These are phyloP conservation scores for Plasmodium adleri DNA, from an alignment of 169 alveolate genomes.

Conservation along the genomic window DNA sequence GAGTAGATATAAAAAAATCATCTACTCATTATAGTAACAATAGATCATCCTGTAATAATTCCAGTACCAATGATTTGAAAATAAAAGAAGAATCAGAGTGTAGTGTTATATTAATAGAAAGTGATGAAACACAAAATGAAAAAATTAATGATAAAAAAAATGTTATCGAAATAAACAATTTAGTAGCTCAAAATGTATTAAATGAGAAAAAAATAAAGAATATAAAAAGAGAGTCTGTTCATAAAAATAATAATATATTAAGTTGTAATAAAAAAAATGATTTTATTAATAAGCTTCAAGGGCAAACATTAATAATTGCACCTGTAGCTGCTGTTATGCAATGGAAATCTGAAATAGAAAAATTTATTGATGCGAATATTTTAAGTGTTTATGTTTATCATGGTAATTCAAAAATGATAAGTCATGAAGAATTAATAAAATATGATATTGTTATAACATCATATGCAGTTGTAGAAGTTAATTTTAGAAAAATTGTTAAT, in stretches of 20 bases:
- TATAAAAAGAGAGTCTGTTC: not conserved
- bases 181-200: not conserved
- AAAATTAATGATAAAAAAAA: not conserved
- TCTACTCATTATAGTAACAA: too few species aligned
- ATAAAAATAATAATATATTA: not conserved
- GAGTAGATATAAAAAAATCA: too few species aligned
- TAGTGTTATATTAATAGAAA: not conserved
- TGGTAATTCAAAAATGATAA: conserved; percentile 80
- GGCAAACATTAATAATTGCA: conserved; percentile 84
- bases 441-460: conserved; percentile 89
- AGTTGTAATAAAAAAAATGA: not conserved
- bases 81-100: conserved; percentile 18
- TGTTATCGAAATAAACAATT: not conserved
- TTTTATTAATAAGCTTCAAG: conserved; percentile 22
- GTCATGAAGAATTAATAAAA: conserved; percentile 83
- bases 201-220: not conserved
- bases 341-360: conserved; percentile 87
- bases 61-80: not conserved
- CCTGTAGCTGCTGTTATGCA: conserved; percentile 90
- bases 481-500: conserved; percentile 81
- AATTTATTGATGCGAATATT: conserved; percentile 79
- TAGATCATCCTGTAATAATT: too few species aligned
- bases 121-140: not conserved
- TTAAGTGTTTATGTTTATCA: conserved; percentile 84
- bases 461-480: conserved; percentile 84